Evolutionary conservation across 2,329 filamentous ascomycete genomes (phyloP), one percentile per base, ranked within the genome.

Genomic region (Monosporascus sp.): DNA sequence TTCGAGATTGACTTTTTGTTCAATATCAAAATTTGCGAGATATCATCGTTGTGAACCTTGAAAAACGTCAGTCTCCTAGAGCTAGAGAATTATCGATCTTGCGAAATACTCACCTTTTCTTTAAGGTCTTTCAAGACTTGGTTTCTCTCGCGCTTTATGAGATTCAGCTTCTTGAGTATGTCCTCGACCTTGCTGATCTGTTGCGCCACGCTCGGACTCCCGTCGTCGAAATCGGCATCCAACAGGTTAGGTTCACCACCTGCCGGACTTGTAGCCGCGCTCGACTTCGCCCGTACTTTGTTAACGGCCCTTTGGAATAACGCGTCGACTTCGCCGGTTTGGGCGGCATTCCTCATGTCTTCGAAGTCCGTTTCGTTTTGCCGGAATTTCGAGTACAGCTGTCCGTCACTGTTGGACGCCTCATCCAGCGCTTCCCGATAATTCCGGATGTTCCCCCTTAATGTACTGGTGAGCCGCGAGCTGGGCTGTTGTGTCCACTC

Each of bases 401-500:
- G 90, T 19, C 82, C 82, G 68, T 99, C 94, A 65, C 91, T 99
- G 48, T 85, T 86, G 49, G 85, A 84, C 3, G 94, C 94, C 69
- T 97, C 92, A 53, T 96, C 91, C 49, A 97, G 78, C 0, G 94
- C 94, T 54, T 92, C 88, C 31, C 87, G 84, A 66, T 97, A 97
- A 64, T 88, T 93, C 56, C 88, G 82, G 51, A 97, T 88, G 67
- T 99, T 94, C 54, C 85, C 87, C 52, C 92, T 83, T 49, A 99
- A 74, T 0, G 93, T 97, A 4, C 89, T 86, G 1, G 93, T 99
- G 41, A 99, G 80, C 53, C 90, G 82, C 34, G 90, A 90, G 68
- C 93, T 97, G 11, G 94, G 94, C 66, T 99, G 94, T 65, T 99
- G 94, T 19, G 91, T 96, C 94, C 94, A 99, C 52, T 97, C 93